phyloP scores from a whole-genome alignment of 2,329 filamentous ascomycete genomes.

The Triangularia verruculosa region DNA sequence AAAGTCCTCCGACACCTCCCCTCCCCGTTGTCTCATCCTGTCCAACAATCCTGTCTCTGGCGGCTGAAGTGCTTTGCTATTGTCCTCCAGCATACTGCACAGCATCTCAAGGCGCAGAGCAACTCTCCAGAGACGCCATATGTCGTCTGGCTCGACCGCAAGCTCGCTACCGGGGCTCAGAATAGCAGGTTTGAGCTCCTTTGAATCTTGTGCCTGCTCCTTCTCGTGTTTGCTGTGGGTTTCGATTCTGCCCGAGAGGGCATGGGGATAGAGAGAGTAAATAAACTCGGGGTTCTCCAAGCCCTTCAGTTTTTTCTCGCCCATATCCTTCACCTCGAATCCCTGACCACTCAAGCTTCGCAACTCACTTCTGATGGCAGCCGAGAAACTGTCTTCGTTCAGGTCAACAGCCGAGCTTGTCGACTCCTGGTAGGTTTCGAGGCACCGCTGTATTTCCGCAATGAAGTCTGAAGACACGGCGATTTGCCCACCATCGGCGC shows the following conservation, averaged over 20 bases:
- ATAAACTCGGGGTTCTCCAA: slow-evolving; percentile 96
- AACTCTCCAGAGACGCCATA: slow-evolving; percentile 88
- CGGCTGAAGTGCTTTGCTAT: slow-evolving; percentile 62
- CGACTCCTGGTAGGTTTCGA: slow-evolving; percentile 86
- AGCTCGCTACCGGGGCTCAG: slow-evolving; percentile 65
- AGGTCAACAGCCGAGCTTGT: slow-evolving; percentile 75
- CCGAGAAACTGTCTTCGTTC: slow-evolving; percentile 61
- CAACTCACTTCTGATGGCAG: slow-evolving; percentile 78
- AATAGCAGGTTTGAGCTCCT: slow-evolving; percentile 56
- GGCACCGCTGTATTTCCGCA: slow-evolving; percentile 85
- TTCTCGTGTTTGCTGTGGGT: slow-evolving; percentile 57
- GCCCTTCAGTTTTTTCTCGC: slow-evolving; percentile 91
- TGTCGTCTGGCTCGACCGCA: slow-evolving; percentile 73
- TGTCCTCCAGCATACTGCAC: slow-evolving; percentile 80
- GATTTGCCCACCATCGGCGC: slow-evolving; percentile 95
- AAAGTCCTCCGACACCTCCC: slow-evolving; percentile 85
- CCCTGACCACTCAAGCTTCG: slow-evolving; percentile 84
- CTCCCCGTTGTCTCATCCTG: slow-evolving; percentile 61
- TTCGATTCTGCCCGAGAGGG: slow-evolving; percentile 75
- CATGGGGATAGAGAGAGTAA: slow-evolving; percentile 92
- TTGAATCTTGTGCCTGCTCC: slow-evolving; percentile 37
- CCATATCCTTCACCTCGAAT: slow-evolving; percentile 91
- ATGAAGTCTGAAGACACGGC: slow-evolving; percentile 97
- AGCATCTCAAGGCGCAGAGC: slow-evolving; percentile 89
- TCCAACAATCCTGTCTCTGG: slow-evolving; percentile 84